Conservation (phyloP, 225 moss, liverwort and hornwort genomes). For the Thuidium tamariscinum region DNA sequence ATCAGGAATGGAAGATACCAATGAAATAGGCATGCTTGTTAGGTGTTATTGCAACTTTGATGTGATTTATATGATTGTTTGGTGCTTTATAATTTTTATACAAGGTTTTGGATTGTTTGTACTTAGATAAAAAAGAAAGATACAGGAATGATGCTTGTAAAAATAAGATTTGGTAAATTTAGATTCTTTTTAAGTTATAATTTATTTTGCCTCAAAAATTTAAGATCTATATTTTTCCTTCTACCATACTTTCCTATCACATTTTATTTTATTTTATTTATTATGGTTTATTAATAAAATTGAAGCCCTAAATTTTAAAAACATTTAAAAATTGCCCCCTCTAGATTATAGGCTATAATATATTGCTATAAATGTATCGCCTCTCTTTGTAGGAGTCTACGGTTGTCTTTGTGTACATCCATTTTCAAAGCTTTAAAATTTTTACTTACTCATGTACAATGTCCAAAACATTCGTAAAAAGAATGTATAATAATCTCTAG, state of each 20-base stretch:
- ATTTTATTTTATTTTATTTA: background rate
- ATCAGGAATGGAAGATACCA: no score
- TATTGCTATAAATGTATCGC: no score
- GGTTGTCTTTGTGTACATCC: background rate
- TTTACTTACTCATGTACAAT: background rate
- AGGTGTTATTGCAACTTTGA: no score
- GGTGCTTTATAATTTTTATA: no score
- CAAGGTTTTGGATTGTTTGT: no score
- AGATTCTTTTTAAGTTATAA: background rate
- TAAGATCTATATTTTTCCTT: background rate
- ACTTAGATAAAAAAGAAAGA: no score
- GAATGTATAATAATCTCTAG: rapidly evolving
- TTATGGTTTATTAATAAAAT: background rate
- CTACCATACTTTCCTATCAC: background rate
- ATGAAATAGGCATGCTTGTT: no score
- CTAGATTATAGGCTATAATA: background rate
- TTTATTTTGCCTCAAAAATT: background rate
- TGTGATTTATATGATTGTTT: no score
- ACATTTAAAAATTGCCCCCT: rapidly evolving
- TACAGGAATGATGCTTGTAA: no score
- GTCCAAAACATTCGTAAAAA: background rate
- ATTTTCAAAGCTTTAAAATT: background rate
- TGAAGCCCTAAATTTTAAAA: background rate
- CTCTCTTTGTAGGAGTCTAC: background rate
- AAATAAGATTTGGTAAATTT: no score